These are phyloP conservation scores for Yamadazyma songkhlaensis DNA, from an alignment of 1,139 yeast species.

Conservation along the genomic window DNA sequence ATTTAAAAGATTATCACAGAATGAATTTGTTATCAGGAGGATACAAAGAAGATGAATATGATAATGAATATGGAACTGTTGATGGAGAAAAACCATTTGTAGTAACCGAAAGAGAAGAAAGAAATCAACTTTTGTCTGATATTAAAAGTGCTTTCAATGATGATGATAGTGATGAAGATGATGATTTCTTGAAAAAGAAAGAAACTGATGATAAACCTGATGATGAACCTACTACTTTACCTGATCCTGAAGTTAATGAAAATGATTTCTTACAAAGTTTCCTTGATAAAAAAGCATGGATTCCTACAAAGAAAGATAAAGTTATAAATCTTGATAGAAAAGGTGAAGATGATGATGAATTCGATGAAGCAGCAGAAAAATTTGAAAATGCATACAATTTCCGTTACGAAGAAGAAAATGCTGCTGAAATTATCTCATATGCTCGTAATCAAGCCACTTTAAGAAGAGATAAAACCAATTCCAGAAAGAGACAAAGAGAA, in stretches of 20 bases:
- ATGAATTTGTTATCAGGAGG: constrained; percentile 67
- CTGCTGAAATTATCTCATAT: constrained; percentile 92
- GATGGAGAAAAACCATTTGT: constrained; percentile 67
- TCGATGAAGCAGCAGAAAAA: constrained; percentile 87
- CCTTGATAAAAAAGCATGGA: constrained; percentile 82
- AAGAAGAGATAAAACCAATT: constrained; percentile 72
- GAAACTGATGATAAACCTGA: constrained; percentile 13
- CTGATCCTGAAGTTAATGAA: constrained; percentile 66
- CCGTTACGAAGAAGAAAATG: constrained; percentile 87
- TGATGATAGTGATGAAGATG: constrained; percentile 48
- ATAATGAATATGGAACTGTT: constrained; percentile 39
- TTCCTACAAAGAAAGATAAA: constrained; percentile 61
- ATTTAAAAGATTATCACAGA: constrained; percentile 90
- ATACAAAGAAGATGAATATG: constrained; percentile 41
- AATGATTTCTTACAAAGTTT: constrained; percentile 72
- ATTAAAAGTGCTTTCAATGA: constrained; percentile 64
- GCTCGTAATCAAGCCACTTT: constrained; percentile 94
- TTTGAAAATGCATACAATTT: constrained; percentile 93
- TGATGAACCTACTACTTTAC: constrained; percentile 36
- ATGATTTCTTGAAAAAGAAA: constrained; percentile 53
- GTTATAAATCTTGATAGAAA: constrained; percentile 53
- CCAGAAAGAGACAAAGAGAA: constrained; percentile 83
- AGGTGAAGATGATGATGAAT: constrained; percentile 72
- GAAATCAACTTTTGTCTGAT: constrained; percentile 66
- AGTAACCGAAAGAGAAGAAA: constrained; percentile 73